Conservation (phyloP, 208 protist genomes). For the Phytomonas sp. region DNA sequence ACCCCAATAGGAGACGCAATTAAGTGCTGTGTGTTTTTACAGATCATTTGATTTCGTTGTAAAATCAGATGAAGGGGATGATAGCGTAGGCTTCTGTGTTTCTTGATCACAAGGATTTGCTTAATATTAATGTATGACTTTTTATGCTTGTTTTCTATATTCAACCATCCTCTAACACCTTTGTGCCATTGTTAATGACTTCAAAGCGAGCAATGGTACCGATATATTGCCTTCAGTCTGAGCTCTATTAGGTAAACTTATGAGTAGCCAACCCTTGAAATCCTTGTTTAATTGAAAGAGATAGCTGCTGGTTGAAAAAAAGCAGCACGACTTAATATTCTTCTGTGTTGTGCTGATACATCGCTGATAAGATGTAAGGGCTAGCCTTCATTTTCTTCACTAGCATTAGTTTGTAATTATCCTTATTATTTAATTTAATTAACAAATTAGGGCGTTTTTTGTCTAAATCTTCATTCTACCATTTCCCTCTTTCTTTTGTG, state of each 20-base stretch:
- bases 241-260: background rate
- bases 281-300: background rate
- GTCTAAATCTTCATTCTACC: background rate
- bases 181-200: background rate
- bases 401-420: background rate
- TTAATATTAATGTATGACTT: background rate
- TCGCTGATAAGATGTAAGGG: background rate
- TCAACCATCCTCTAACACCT: background rate
- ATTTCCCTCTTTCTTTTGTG: background rate
- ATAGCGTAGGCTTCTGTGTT: background rate
- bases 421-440: background rate
- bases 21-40: background rate
- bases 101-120: background rate
- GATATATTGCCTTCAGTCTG: background rate
- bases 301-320: background rate
- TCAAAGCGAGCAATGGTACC: background rate
- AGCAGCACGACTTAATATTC: background rate
- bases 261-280: background rate
- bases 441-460: background rate
- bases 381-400: background rate
- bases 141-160: slow-evolving; percentile 5
- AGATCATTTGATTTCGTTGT: background rate
- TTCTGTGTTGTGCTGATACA: background rate
- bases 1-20: background rate
- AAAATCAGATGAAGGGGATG: background rate